A percentile compares a stretch with the other conserved stretches of the same genome.
Evolutionary conservation across 805 yeast species (phyloP).

Genomic region (Candida gorgasii): DNA sequence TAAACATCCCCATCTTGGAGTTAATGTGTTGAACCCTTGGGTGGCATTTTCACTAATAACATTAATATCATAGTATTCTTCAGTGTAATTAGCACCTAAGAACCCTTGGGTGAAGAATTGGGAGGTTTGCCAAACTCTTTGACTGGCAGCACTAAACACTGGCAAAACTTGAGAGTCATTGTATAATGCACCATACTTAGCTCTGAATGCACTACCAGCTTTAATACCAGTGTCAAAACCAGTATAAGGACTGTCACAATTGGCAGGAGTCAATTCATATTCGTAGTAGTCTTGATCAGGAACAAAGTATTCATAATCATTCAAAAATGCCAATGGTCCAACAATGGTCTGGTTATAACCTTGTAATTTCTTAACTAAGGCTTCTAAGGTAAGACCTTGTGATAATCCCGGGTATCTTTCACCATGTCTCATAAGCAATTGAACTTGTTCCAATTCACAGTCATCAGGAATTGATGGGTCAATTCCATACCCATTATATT

Average conservation of each 20-base stretch:
- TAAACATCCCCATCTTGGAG: slow-evolving; percentile 50
- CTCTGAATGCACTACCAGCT: slow-evolving; percentile 51
- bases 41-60: slow-evolving; percentile 47
- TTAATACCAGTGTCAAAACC: slow-evolving; percentile 52
- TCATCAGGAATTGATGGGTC: slow-evolving; percentile 48
- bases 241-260: slow-evolving; percentile 45
- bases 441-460: slow-evolving; percentile 66
- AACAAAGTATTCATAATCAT: slow-evolving; percentile 55
- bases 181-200: slow-evolving; percentile 50
- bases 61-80: slow-evolving; percentile 28
- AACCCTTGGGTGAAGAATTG: slow-evolving; percentile 61
- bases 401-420: slow-evolving; percentile 57
- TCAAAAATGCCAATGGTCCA: slow-evolving; percentile 56
- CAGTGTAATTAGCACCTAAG: slow-evolving; percentile 45
- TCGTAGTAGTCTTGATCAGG: slow-evolving; percentile 39
- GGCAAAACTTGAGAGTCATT: slow-evolving; percentile 38
- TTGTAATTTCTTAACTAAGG: slow-evolving; percentile 26
- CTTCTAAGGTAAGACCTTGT: slow-evolving; percentile 29
- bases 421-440: slow-evolving; percentile 73
- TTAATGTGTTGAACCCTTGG: slow-evolving; percentile 60
- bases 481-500: slow-evolving; percentile 54
- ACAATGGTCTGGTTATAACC: slow-evolving; percentile 25
- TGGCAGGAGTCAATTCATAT: slow-evolving; percentile 50
- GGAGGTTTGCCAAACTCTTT: slow-evolving; percentile 58
- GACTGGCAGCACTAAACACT: slow-evolving; percentile 55